Evolutionary conservation across 2,329 filamentous ascomycete genomes (phyloP).

Genomic region (Dothideomycetes sp.): DNA sequence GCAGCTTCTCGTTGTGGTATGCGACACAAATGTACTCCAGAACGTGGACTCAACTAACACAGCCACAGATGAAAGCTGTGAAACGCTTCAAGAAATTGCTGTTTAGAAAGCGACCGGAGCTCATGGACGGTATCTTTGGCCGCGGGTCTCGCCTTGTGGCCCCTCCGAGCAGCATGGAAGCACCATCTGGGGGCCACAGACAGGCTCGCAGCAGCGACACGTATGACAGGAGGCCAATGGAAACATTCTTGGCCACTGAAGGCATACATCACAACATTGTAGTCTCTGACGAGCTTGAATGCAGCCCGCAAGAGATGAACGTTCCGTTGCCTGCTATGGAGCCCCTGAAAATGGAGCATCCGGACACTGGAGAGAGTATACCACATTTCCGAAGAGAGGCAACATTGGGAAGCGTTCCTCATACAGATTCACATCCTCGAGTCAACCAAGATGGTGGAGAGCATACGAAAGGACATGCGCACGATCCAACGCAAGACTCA

Average conservation of each 20-base stretch:
- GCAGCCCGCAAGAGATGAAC: constrained; percentile 21
- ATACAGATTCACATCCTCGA: too few relatives aligned
- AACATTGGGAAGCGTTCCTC: too few relatives aligned
- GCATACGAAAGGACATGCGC: constrained; percentile 50
- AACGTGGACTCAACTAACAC: not conserved
- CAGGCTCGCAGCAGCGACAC: constrained; percentile 43
- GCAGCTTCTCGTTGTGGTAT: constrained; percentile 72
- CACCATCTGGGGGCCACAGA: constrained; percentile 20
- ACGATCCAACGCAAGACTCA: constrained; percentile 55
- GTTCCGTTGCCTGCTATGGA: not conserved
- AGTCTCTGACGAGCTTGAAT: constrained; percentile 25
- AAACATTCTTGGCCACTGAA: constrained; percentile 43
- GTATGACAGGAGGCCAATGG: constrained; percentile 41
- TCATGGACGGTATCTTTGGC: constrained; percentile 52
- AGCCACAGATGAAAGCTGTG: constrained; percentile 71
- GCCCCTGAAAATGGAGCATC: constrained; percentile 22
- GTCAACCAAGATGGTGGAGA: too few relatives aligned
- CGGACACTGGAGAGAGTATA: too few relatives aligned
- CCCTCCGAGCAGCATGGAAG: constrained; percentile 35
- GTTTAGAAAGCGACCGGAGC: constrained; percentile 44
- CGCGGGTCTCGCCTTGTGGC: constrained; percentile 49
- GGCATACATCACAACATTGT: constrained; percentile 43
- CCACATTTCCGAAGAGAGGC: too few relatives aligned
- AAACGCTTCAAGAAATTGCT: constrained; percentile 76
- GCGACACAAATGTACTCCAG: constrained; percentile 15